Evolutionary conservation across 2,329 filamentous ascomycete species (phyloP).

Genomic region (Hypoxylon sp.): DNA sequence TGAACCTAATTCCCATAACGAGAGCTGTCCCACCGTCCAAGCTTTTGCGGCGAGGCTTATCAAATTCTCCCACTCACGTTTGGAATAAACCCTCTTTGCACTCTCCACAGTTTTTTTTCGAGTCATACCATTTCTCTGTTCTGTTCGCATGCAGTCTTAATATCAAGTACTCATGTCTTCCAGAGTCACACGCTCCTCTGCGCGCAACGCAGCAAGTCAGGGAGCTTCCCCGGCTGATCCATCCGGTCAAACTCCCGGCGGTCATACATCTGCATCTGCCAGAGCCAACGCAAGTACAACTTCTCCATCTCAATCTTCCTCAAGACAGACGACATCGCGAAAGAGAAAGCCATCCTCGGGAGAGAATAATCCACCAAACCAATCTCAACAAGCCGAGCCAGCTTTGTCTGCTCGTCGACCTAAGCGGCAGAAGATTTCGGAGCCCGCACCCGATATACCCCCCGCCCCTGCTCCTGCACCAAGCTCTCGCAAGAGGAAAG

Average conservation of each 20-base stretch:
- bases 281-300: slow-evolving; percentile 52
- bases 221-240: slow-evolving; percentile 63
- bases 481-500: slow-evolving; percentile 70
- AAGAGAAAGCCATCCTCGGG: slow-evolving; percentile 80
- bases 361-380: slow-evolving; percentile 63
- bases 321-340: slow-evolving; percentile 65
- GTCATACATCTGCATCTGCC: slow-evolving; percentile 60
- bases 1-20: slow-evolving; percentile 36
- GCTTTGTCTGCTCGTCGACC: slow-evolving; percentile 69
- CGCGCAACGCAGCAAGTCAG: slow-evolving; percentile 85
- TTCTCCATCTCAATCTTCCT: slow-evolving; percentile 57
- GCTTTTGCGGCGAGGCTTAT: slow-evolving; percentile 37
- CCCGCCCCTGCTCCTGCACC: slow-evolving; percentile 54
- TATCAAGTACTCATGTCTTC: slow-evolving; percentile 83
- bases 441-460: slow-evolving; percentile 59
- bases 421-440: slow-evolving; percentile 79
- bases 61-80: slow-evolving; percentile 32
- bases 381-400: slow-evolving; percentile 50
- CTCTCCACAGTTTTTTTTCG: slow-evolving; percentile 34
- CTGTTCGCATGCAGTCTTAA: slow-evolving; percentile 43
- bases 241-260: slow-evolving; percentile 59
- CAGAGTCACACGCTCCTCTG: slow-evolving; percentile 96
- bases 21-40: slow-evolving; percentile 37
- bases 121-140: slow-evolving; percentile 35
- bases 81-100: slow-evolving; percentile 28